Evolutionary conservation across 148 eudicot genomes (phyloP), one percentile per base, ranked within the genome.

Genomic region (Linanthus parryae): DNA sequence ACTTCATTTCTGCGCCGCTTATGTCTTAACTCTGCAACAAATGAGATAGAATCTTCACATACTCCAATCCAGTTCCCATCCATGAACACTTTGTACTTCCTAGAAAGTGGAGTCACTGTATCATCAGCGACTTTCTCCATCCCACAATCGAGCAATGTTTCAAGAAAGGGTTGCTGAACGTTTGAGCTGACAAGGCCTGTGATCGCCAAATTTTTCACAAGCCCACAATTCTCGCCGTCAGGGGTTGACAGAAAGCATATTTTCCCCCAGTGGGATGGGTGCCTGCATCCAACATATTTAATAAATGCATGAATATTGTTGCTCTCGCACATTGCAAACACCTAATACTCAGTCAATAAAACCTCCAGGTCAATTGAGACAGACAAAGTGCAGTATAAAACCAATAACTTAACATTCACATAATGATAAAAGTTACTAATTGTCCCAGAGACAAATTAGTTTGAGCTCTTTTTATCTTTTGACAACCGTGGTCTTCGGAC

Each of bases 191-290:
- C 94, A 61, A 86, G 75, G 7, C 94, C 98, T 37, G 88, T 66
- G 53, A 83, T 66, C 21, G 95, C 98, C 43, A 92, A 62, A 73
- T 92, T 92, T 56, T 87, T 87, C 40, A 92, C 89, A 16, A 92
- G 87, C 59, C 98, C 98, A 52, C 96, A 92, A 58, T 92, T 84
- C 61, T 92, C 94, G 37, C 98, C 98, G 55, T 92, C 98, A 2
- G 98, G 85, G 26, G 98, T 92, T 20, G 98, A 77, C 42, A 92
- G 65, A 52, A 73, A 92, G 57, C 98, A 92, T 2, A 92, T 48
- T 59, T 72, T 83, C 61, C 98, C 98, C 96, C 98, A 92, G 63
- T 92, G 98, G n/a, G 96, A 92, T 17, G 94, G 98, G 66, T 92
- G 96, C 13, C 98, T 92, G 68, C 75, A 75, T 40, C 30, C 35